Conservation (phyloP, 2,329 filamentous ascomycete genomes). For the Diplodia corticola region DNA sequence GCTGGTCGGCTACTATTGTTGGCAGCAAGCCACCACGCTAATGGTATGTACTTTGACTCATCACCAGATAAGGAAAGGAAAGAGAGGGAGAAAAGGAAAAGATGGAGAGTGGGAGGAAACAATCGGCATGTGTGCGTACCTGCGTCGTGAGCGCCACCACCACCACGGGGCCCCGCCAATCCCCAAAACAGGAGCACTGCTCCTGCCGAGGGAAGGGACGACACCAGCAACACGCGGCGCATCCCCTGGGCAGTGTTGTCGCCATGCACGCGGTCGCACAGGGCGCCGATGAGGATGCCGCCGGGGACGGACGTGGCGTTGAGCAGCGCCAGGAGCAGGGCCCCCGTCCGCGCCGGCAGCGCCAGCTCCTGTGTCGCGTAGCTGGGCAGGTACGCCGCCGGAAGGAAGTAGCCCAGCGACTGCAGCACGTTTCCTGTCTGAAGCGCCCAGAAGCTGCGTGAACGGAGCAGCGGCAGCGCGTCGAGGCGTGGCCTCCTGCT, state of each 20-base stretch:
- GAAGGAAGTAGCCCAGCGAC: conserved; percentile 47
- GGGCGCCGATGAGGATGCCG: conserved; percentile 40
- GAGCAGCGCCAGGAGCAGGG: conserved; percentile 42
- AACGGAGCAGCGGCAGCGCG: not conserved
- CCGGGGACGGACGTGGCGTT: conserved; percentile 44
- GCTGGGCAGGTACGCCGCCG: conserved; percentile 45
- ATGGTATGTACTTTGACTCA: not conserved
- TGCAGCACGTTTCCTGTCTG: conserved; percentile 47
- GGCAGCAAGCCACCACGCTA: not conserved
- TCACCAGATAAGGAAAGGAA: not conserved
- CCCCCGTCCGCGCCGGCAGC: conserved; percentile 35
- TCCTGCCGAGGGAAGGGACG: conserved; percentile 37
- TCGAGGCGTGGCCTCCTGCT: conserved; percentile 30
- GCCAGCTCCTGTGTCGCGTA: conserved; percentile 38
- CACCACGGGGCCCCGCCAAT: not conserved
- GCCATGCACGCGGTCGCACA: conserved; percentile 42
- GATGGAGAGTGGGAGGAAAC: not conserved
- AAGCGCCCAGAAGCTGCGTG: conserved; percentile 28
- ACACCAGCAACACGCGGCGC: conserved; percentile 40
- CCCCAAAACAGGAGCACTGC: conserved; percentile 35
- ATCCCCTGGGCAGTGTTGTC: conserved; percentile 25
- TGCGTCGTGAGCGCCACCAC: not conserved
- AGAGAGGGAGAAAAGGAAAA: not conserved
- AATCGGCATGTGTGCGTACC: not conserved
- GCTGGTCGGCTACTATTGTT: not conserved